Conservation (phyloP, 2,329 filamentous ascomycete species). For the Aspergillus brunneoviolaceus region DNA sequence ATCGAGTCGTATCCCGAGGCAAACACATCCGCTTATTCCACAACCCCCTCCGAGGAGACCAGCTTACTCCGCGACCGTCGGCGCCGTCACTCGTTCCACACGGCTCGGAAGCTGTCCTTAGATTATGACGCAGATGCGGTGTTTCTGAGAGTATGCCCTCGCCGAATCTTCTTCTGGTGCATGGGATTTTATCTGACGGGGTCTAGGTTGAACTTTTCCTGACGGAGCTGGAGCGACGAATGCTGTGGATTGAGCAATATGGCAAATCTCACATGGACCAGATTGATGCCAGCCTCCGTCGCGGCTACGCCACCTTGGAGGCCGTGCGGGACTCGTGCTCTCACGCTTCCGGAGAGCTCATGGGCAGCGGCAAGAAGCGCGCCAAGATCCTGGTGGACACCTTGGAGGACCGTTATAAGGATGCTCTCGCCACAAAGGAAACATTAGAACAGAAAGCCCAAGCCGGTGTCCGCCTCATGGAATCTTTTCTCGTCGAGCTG, state of each 20-base stretch:
- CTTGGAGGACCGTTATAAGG: conserved; percentile 81
- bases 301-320: conserved; percentile 81
- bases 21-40: conserved; percentile 28
- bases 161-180: background rate
- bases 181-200: conserved; percentile 12
- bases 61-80: conserved; percentile 40
- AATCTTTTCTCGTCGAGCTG: conserved; percentile 80
- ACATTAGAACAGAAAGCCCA: conserved; percentile 89
- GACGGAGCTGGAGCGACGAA: conserved; percentile 77
- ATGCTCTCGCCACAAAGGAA: conserved; percentile 78
- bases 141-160: conserved; percentile 39
- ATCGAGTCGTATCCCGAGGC: conserved; percentile 37
- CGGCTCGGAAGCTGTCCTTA: conserved; percentile 42
- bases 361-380: conserved; percentile 80
- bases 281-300: conserved; percentile 78
- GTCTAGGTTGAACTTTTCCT: conserved; percentile 54
- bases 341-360: conserved; percentile 82
- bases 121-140: conserved; percentile 48
- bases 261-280: conserved; percentile 76
- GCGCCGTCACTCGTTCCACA: conserved; percentile 48
- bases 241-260: conserved; percentile 87
- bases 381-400: conserved; percentile 91
- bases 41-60: conserved; percentile 34
- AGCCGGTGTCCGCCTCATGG: conserved; percentile 81
- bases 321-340: conserved; percentile 86